Evolutionary conservation across 768 basidiomycete species (phyloP), one percentile per base, ranked within the genome.

Genomic region (Chalciporus sphaerocephalus): DNA sequence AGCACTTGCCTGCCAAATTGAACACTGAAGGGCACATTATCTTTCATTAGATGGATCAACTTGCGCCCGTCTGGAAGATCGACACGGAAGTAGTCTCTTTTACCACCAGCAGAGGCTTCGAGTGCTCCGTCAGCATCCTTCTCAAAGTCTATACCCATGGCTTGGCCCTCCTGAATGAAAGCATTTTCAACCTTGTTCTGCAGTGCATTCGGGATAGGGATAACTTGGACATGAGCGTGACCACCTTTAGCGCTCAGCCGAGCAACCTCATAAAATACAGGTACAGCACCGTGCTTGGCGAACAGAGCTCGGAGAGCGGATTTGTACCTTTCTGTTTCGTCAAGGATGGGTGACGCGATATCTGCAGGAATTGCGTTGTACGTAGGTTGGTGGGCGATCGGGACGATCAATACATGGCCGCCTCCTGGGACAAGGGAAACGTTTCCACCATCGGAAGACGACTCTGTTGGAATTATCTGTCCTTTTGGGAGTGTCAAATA

Each of bases 401-500:
- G 91, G 21, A 97, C 85, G 45, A 98, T 87, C 30, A 99, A 78
- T 28, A 95, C 85, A 62, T 99, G 96, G 0, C 96, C 96, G 17
- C 96, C 96, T 16, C 96, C 96, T 2, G 96, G 96, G 17, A 98
- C 85, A 48, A 53, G 44, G 52, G 60, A 54, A 7, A 59, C 55
- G n/a, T 62, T 57, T 32, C 52, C 65, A 54, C 72, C 67, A 32
- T 74, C 70, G 15, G 69, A 66, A 3, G 72, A 64, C 21, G 79
- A 74, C 36, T 83, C 82, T 6, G 92, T 94, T 15, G 90, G 88
- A 35, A 91, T 78, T 34, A 98, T 84, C 64, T 95, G 92, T 2
- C 96, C 96, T 63, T 96, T 98, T 0, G 96, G 89, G n/a, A 98
- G 70, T 0, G 96, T 94, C 39, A 97, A 69, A 69, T 99, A 99